Conservation (phyloP, 176 grass and related monocot species). For the Rhipidocladum racemiflorum region DNA sequence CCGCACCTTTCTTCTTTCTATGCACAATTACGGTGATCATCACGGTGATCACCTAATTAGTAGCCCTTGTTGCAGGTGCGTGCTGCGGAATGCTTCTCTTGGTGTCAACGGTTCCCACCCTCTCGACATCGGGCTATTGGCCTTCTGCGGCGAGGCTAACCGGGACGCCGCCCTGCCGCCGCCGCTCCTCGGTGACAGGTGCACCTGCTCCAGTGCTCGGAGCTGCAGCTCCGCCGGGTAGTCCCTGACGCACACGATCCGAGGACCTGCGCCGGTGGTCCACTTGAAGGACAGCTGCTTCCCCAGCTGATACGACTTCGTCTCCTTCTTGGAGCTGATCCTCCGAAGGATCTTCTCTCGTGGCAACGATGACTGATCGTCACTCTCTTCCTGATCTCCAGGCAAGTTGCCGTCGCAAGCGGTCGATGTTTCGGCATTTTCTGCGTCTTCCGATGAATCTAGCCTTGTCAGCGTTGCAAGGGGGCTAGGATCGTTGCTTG, state of each 20-base stretch:
- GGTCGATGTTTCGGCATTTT: background rate
- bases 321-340: slow-evolving; percentile 73
- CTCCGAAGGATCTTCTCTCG: slow-evolving; percentile 63
- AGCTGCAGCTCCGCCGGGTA: slow-evolving; percentile 83
- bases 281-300: slow-evolving; percentile 83
- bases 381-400: slow-evolving; percentile 19
- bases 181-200: slow-evolving; percentile 58
- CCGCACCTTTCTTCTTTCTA: slow-evolving; percentile 24
- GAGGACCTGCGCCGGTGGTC: slow-evolving; percentile 90
- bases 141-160: slow-evolving; percentile 46
- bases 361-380: slow-evolving; percentile 17
- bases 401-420: background rate
- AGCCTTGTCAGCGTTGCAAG: background rate
- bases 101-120: slow-evolving; percentile 38
- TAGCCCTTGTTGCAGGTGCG: slow-evolving; percentile 31
- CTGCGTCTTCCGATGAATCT: background rate
- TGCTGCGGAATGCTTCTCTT: slow-evolving; percentile 37
- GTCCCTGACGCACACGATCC: slow-evolving; percentile 89
- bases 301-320: slow-evolving; percentile 70
- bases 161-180: slow-evolving; percentile 32
- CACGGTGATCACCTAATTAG: slow-evolving; percentile 20
- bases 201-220: slow-evolving; percentile 65
- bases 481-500: background rate
- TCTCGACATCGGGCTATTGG: slow-evolving; percentile 38
- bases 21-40: slow-evolving; percentile 23